Evolutionary conservation across 306 rosid species (phyloP).

Genomic region (Canavalia gladiata): DNA sequence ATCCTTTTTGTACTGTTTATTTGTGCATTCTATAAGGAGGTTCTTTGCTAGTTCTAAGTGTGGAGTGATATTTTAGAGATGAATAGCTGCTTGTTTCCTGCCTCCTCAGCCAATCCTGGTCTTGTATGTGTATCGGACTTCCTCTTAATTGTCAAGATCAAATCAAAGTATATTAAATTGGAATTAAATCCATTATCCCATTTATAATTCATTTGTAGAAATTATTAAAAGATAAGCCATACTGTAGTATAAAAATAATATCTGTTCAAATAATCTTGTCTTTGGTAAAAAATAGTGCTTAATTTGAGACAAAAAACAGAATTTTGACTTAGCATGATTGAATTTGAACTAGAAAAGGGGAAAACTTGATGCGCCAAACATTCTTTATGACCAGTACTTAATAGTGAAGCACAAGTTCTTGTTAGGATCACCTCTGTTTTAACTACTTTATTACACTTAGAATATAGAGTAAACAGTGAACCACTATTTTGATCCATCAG

Average conservation of each 20-base stretch:
- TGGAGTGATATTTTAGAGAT: neutral
- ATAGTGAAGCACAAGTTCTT: neutral
- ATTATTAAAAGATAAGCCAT: constrained; percentile 1
- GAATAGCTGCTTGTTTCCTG: neutral
- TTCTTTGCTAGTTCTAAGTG: neutral
- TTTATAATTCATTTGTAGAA: neutral
- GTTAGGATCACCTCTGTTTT: constrained; percentile 12
- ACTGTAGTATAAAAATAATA: neutral
- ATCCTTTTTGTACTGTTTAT: neutral
- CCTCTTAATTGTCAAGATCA: neutral
- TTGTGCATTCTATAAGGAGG: neutral
- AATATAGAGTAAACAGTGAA: neutral
- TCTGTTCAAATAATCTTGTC: constrained; percentile 21
- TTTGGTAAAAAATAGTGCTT: constrained; percentile 5
- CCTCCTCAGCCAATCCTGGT: neutral
- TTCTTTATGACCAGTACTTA: neutral
- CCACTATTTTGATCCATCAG: neutral
- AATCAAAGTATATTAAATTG: neutral
- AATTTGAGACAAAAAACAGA: neutral
- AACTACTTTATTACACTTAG: neutral
- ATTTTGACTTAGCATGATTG: constrained; percentile 14
- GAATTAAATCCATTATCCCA: neutral
- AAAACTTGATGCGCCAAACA: too few relatives aligned
- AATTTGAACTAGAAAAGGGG: neutral
- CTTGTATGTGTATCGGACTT: neutral